Evolutionary conservation across 1,139 yeast species (phyloP).

Genomic region (Blastobotrys serpentis): DNA sequence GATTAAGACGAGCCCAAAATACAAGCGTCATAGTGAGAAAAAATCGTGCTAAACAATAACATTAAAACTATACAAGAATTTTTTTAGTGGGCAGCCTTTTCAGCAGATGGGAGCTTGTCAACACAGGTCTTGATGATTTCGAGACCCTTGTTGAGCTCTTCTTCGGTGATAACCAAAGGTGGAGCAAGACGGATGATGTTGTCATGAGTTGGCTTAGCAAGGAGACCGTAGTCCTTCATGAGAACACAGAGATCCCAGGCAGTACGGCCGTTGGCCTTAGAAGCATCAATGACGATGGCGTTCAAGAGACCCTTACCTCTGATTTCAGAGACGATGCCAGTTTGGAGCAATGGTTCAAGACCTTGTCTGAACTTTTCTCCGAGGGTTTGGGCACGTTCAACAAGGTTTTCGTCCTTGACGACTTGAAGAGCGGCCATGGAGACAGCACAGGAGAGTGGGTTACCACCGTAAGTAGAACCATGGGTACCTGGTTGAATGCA

Average conservation of each 20-base stretch:
- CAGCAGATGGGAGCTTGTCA: constrained; percentile 55
- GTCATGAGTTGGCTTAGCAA: constrained; percentile 97
- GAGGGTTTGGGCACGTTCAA: constrained; percentile 68
- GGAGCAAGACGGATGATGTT: constrained; percentile 95
- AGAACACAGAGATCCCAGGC: constrained; percentile 95
- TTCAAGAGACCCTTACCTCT: constrained; percentile 89
- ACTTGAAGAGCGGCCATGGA: constrained; percentile 94
- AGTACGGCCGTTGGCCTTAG: constrained; percentile 81
- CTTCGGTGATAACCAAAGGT: constrained; percentile 86
- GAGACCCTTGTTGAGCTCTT: constrained; percentile 80
- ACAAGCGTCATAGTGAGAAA: no score
- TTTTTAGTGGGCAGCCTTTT: constrained; percentile 23
- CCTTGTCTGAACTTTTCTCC: constrained; percentile 73
- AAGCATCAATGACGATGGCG: constrained; percentile 87
- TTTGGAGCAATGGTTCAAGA: constrained; percentile 58
- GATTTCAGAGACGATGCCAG: constrained; percentile 76
- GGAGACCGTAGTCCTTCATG: constrained; percentile 84
- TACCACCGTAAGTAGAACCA: constrained; percentile 98
- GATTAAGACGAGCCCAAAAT: no score
- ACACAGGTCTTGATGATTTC: constrained; percentile 66
- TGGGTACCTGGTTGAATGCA: constrained; percentile 94
- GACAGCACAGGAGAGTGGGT: constrained; percentile 90
- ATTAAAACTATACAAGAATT: no score
- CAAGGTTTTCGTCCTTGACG: constrained; percentile 81
- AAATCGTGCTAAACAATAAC: no score